Conservation (phyloP, 345 rosid species). For the Eucalyptus caleyi region DNA sequence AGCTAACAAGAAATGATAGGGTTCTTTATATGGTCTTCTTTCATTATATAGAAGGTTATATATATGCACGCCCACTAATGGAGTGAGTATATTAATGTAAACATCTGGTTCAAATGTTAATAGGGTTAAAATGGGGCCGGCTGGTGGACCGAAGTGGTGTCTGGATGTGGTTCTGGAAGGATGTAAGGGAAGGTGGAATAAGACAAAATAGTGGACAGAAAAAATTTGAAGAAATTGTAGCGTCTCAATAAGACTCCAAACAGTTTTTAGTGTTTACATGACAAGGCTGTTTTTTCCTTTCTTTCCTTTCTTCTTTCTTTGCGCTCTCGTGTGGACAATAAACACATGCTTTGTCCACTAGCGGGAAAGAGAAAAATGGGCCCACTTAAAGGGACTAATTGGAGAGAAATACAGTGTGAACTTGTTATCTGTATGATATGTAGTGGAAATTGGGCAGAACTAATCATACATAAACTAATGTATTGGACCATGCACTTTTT, state of each 20-base stretch:
- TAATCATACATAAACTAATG: neutral
- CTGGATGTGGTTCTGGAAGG: constrained; percentile 17
- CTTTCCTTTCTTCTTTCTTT: neutral
- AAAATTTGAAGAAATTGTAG: neutral
- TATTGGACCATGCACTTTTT: neutral
- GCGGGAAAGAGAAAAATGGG: neutral
- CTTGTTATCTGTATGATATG: neutral
- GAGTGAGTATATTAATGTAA: neutral
- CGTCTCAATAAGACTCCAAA: constrained; percentile 5
- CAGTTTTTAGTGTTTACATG: neutral
- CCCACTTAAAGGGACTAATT: neutral
- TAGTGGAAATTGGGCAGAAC: neutral
- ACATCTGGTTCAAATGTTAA: neutral
- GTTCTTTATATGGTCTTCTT: neutral
- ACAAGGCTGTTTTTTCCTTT: neutral
- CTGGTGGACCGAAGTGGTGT: neutral
- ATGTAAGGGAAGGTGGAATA: neutral
- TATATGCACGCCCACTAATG: neutral
- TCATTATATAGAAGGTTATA: neutral
- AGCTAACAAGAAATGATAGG: neutral
- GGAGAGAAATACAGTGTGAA: neutral
- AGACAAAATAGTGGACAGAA: constrained; percentile 11
- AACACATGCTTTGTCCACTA: neutral
- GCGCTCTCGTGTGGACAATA: neutral
- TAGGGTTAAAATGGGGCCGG: neutral